Conservation (phyloP, 2,329 filamentous ascomycete species). For the Aspergillus fumigatiaffinis region DNA sequence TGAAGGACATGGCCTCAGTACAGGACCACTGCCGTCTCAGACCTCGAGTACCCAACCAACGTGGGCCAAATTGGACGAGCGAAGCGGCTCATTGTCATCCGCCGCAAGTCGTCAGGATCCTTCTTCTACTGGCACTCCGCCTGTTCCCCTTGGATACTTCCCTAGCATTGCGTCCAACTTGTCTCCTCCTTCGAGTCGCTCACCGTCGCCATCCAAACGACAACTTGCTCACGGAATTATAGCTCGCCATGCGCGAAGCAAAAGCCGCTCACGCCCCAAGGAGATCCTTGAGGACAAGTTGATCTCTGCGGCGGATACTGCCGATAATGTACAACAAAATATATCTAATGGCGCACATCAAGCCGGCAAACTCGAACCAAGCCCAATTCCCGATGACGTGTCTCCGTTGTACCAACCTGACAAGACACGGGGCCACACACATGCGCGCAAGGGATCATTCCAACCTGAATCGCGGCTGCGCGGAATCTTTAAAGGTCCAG, state of each 20-base stretch:
- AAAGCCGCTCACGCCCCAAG: conserved; percentile 37
- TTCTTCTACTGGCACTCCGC: conserved; percentile 43
- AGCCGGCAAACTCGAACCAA: conserved; percentile 22
- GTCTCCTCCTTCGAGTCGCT: conserved; percentile 60
- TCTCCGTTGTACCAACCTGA: conserved; percentile 24
- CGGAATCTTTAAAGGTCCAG: conserved; percentile 69
- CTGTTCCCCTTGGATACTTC: conserved; percentile 43
- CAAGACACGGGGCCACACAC: conserved; percentile 14
- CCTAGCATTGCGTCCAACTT: conserved; percentile 60
- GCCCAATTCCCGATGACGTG: conserved; percentile 24
- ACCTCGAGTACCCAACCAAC: neutral
- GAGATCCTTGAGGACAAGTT: conserved; percentile 27
- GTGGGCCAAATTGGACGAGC: conserved; percentile 54
- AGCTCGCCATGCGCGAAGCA: conserved; percentile 36
- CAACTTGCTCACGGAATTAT: conserved; percentile 43
- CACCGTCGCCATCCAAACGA: conserved; percentile 61
- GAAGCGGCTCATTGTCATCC: conserved; percentile 52
- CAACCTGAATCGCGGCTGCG: conserved; percentile 58
- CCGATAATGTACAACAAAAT: conserved; percentile 9
- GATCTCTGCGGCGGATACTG: conserved; percentile 15
- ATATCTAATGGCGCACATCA: conserved; percentile 14
- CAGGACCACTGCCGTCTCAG: neutral
- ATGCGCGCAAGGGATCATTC: conserved; percentile 23
- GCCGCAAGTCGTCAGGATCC: conserved; percentile 41
- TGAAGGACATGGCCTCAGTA: neutral